Conservation (phyloP, 164 flowering plant species). For the Magnolia changhungtana region DNA sequence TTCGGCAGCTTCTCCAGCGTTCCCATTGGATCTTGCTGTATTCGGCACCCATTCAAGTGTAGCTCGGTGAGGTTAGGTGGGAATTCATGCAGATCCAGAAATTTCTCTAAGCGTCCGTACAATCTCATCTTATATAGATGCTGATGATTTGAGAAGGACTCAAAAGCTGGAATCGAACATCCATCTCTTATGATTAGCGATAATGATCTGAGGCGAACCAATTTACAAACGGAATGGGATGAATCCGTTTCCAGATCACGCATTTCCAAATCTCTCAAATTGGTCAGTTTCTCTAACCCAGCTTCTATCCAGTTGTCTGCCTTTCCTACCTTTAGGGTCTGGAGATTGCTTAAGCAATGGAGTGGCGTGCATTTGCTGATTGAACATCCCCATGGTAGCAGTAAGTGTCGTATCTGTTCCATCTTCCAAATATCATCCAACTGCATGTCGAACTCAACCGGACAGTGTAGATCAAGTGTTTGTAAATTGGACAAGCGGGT, state of each 20-base stretch:
- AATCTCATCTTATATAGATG: neutral
- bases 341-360: neutral
- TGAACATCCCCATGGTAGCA: neutral
- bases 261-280: conserved; percentile 2
- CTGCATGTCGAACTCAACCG: neutral
- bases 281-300: neutral
- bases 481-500: neutral
- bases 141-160: neutral
- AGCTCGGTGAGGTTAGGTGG: conserved; percentile 2
- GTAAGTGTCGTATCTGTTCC: conserved; percentile 4
- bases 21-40: conserved; percentile 1
- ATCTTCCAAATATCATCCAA: neutral
- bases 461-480: neutral
- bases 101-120: neutral
- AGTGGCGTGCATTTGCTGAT: neutral
- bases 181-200: neutral
- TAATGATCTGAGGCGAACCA: neutral
- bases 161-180: neutral
- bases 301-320: neutral
- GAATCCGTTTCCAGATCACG: neutral
- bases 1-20: neutral
- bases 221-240: neutral
- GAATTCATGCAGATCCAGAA: neutral
- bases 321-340: neutral
- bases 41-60: neutral